Evolutionary conservation across 2,329 filamentous ascomycete species (phyloP).

Genomic region (Sclerotinia borealis): DNA sequence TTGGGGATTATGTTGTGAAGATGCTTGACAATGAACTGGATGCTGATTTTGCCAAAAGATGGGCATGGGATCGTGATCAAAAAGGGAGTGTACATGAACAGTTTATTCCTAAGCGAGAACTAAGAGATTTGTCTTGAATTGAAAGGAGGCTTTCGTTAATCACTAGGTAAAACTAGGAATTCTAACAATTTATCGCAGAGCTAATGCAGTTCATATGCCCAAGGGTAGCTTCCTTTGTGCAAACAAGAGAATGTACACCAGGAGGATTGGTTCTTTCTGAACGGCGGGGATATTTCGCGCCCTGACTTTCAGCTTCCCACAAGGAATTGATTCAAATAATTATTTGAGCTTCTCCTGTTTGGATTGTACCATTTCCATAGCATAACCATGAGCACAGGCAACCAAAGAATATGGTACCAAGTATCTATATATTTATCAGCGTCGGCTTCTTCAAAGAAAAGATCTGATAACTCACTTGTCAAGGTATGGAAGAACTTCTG

Average conservation of each 20-base stretch:
- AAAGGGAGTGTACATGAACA: constrained; percentile 4
- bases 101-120: constrained; percentile 8
- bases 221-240: neutral
- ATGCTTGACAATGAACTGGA: constrained; percentile 39
- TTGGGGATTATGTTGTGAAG: constrained; percentile 53
- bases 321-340: neutral
- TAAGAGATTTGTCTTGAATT: constrained; percentile 8
- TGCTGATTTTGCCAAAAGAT: constrained; percentile 36
- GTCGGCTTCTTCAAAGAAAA: neutral
- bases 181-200: neutral
- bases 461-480: constrained; percentile 39
- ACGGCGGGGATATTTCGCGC: neutral
- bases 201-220: neutral
- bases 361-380: constrained; percentile 54
- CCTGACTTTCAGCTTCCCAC: neutral
- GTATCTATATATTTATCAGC: constrained; percentile 36
- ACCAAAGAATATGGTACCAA: constrained; percentile 59
- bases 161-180: neutral
- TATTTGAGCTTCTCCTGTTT: constrained; percentile 44
- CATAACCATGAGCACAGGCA: constrained; percentile 54
- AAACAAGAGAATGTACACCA: neutral
- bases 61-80: constrained; percentile 40
- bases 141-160: neutral
- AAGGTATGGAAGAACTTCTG: constrained; percentile 56
- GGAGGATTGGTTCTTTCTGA: neutral